phyloP scores from a whole-genome alignment of 495 filamentous ascomycete genomes.

The Neurospora tetrasperma region DNA sequence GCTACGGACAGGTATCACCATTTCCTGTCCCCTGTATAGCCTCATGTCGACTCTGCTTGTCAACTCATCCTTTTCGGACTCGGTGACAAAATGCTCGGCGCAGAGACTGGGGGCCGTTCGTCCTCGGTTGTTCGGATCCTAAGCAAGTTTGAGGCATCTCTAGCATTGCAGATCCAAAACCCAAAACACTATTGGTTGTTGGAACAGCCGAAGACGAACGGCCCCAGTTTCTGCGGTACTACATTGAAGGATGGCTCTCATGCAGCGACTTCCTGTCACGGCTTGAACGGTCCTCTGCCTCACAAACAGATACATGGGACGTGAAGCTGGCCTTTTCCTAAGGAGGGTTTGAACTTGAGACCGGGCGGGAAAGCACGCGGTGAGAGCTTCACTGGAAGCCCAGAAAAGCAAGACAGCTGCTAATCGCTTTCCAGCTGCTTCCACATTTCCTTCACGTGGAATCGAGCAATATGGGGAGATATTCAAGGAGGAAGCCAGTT shows the following conservation, averaged over 20 bases:
- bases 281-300: neutral
- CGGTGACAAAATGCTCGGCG: neutral
- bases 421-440: neutral
- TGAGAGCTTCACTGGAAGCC: neutral
- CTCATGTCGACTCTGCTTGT: neutral
- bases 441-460: neutral
- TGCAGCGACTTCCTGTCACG: neutral
- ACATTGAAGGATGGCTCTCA: neutral
- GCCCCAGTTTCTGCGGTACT: neutral
- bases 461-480: neutral
- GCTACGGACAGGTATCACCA: neutral
- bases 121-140: too few species aligned
- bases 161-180: too few species aligned
- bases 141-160: too few species aligned
- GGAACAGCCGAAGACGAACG: neutral
- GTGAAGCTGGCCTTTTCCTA: neutral
- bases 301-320: neutral
- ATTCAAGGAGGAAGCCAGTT: neutral
- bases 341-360: neutral
- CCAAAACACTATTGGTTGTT: too few species aligned
- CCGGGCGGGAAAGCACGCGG: neutral
- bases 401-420: neutral
- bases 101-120: neutral
- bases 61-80: neutral
- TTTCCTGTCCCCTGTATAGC: neutral